These are phyloP conservation scores for Globomyces pollinis-pini DNA, from an alignment of 192 early-diverging fungal genomes.

Conservation along the genomic window DNA sequence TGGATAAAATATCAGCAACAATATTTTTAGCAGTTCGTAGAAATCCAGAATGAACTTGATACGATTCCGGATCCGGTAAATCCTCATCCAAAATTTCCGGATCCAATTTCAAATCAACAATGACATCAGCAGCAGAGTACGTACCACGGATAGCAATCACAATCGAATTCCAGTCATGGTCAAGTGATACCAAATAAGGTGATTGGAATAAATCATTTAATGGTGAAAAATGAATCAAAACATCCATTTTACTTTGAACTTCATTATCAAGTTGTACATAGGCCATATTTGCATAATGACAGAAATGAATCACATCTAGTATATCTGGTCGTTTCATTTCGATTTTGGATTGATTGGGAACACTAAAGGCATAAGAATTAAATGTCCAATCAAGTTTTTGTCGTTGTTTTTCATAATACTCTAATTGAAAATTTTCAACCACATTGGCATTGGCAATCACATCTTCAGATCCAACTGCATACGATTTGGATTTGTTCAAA, in stretches of 20 bases:
- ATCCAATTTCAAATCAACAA: constrained; percentile 38
- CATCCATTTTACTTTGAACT: neutral
- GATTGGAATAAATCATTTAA: constrained; percentile 30
- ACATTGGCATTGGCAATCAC: no score
- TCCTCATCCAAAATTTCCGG: constrained; percentile 19
- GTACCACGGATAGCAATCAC: constrained; percentile 39
- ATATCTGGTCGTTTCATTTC: constrained; percentile 24
- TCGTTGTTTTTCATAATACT: neutral
- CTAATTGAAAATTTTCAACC: no score
- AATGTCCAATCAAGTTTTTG: neutral
- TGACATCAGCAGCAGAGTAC: constrained; percentile 27
- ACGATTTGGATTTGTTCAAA: no score
- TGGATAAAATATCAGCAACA: constrained; percentile 4
- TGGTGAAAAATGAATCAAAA: constrained; percentile 8
- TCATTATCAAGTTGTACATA: constrained; percentile 25
- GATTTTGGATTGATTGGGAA: no score
- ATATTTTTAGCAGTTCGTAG: constrained; percentile 16
- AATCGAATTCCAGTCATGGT: constrained; percentile 27
- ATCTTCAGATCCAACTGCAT: no score
- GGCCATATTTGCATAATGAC: constrained; percentile 29
- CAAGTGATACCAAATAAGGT: constrained; percentile 30
- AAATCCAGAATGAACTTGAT: constrained; percentile 14
- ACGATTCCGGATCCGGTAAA: constrained; percentile 13
- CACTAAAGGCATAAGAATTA: constrained; percentile 4
- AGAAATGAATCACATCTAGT: constrained; percentile 31